Base-by-base conservation (phyloP, 1,284 basidiomycete genomes). In the Sporisorium graminicola region DNA sequence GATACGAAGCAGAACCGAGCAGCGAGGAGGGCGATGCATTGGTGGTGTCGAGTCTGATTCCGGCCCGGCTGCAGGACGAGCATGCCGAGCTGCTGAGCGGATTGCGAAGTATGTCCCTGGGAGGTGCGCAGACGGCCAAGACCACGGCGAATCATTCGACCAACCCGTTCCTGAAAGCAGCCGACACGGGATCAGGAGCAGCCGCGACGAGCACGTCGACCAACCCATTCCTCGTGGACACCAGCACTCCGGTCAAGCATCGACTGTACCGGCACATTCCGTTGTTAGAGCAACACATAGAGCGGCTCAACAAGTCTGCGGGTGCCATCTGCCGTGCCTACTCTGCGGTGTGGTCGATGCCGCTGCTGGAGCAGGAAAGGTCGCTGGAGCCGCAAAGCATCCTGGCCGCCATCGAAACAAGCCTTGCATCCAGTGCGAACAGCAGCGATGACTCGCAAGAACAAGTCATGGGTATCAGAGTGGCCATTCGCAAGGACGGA, bases 271-370 rank as follows among this genome's bases (percentile, higher is more conserved):
- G 35, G 5, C 74, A 77, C 53, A 58, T 77, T 31, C 65, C 74
- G 5, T 53, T 77, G 46, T 50, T 77, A 26, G 56, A 33, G 7
- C 50, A 60, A 44, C 74, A 77, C 26, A 44, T 77, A 47, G 53
- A 73, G 58, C 69, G 74, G 18, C 62, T 77, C 27, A 51, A 51
- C 55, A 43, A 26, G 0, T 68, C 74, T 14, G 65, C 74, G 42
- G 65, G 66, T 8, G 69, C 69, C 22, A 77, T 77, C 27, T 77
- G 74, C 59, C 69, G 69, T 12, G 65, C 65, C 6, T 77, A 59
- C 37, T 62, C 74, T 40, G 40, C 51, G 4, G 74, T 58, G 0
- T 77, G 74, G 74, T 65, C 65, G 26, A 52, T 65, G 58, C 22
- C 65, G 29, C 7, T 63, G 35, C 59, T 77, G 16, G 60, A 77